Evolutionary conservation across 2,329 filamentous ascomycete species (phyloP).

Genomic region (Pseudopyrenochaeta lycopersici): DNA sequence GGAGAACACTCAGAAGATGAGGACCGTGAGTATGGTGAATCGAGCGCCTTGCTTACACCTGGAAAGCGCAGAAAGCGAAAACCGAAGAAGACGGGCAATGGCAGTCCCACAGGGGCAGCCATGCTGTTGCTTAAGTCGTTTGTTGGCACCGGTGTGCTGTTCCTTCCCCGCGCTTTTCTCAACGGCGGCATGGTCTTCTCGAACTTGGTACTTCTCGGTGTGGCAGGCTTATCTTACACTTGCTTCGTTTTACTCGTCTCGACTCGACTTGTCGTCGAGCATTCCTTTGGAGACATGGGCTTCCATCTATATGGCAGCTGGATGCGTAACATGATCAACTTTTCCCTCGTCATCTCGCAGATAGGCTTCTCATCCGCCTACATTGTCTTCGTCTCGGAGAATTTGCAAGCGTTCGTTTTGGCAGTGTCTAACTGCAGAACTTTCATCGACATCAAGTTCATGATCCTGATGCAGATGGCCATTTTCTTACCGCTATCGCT

Average conservation of each 20-base stretch:
- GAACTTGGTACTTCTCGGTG: constrained; percentile 84
- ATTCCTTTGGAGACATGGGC: constrained; percentile 98
- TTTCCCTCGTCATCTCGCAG: constrained; percentile 93
- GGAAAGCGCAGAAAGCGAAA: constrained; percentile 76
- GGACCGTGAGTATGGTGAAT: constrained; percentile 83
- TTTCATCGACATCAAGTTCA: constrained; percentile 83
- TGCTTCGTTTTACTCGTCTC: constrained; percentile 94
- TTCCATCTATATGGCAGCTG: constrained; percentile 89
- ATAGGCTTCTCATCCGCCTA: constrained; percentile 95
- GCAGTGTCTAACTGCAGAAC: constrained; percentile 90
- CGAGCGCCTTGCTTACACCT: constrained; percentile 79
- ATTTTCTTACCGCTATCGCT: constrained; percentile 95
- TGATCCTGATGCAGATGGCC: constrained; percentile 94
- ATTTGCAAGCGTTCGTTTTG: constrained; percentile 91
- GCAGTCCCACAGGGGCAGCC: constrained; percentile 79
- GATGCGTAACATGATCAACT: constrained; percentile 87
- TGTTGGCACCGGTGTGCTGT: constrained; percentile 94
- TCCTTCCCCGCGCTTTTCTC: constrained; percentile 89
- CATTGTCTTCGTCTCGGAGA: constrained; percentile 96
- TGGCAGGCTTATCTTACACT: constrained; percentile 91
- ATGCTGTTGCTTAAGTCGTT: constrained; percentile 95
- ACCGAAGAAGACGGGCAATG: constrained; percentile 80
- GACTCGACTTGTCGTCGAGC: constrained; percentile 83
- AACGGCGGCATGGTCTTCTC: constrained; percentile 99
- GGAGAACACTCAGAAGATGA: constrained; percentile 64